Base-by-base conservation (phyloP, 2,329 filamentous ascomycete genomes). In the Setomelanomma holmii region DNA sequence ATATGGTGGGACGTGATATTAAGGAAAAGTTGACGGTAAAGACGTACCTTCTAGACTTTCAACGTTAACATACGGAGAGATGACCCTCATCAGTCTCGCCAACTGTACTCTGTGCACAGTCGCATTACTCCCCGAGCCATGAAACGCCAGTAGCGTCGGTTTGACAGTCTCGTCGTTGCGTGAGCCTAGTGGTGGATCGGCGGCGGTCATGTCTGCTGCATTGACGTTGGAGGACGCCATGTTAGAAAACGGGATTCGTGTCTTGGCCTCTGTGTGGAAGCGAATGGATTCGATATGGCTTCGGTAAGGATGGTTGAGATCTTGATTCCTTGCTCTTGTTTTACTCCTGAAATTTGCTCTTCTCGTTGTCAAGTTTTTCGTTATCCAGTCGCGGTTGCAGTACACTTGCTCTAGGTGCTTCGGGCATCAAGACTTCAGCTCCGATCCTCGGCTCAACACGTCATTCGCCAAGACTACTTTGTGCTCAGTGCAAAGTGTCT, bases 71-170 rank as follows among this genome's bases (percentile, higher is more conserved):
- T 67, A 40, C 1, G 56, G 50, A 42, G 60, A 64, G 8, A 73
- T 42, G 2, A 63, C 38, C 8, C 66, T 51, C 8, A 49, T 58
- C 20, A 75, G 49, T 10, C 73, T 64, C 11, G 71, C 70, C 5
- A 72, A 48, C 34, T 75, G 73, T 10, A 74, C 61, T 1, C 55
- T 65, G 43, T 74, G 71, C 16, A 73, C 61, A 12, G 62, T 69
- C 2, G 58, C 61, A 46, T 73, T 75, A 23, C 61, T 64, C 16
- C 73, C 73, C 5, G 65, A 68, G 55, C 73, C 73, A 45, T 75
- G 73, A 59, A 75, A 73, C 17, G 69, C 63, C 10, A 75, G 66
- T 12, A 75, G 35, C 1, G 66, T 72, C 1, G 72, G 69, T 42
- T 73, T 74, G n/a, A 40, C n/a, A 10, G 45, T n/a, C 33, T 20